These are phyloP conservation scores for Vanderwaltozyma verrucispora DNA, from an alignment of 805 yeast genomes.

Conservation along the genomic window DNA sequence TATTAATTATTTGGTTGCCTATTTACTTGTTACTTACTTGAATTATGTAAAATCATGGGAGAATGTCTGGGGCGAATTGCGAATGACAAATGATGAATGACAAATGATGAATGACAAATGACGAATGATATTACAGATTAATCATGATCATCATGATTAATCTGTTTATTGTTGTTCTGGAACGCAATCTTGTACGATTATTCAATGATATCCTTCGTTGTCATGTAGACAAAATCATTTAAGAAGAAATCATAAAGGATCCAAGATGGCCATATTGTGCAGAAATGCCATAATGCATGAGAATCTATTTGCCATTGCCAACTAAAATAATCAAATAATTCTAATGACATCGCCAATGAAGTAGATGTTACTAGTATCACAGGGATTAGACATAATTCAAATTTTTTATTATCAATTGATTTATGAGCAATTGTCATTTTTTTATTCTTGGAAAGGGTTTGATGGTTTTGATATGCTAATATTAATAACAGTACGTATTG, in stretches of 20 bases:
- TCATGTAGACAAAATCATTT: conserved; percentile 28
- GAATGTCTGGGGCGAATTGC: too few species aligned
- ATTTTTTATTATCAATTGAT: conserved; percentile 4
- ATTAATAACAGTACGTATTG: conserved; percentile 45
- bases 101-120: too few species aligned
- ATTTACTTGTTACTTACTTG: too few species aligned
- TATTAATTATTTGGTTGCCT: too few species aligned
- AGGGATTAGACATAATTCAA: conserved; percentile 35
- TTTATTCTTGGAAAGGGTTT: conserved; percentile 7
- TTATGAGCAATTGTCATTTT: conserved; percentile 1
- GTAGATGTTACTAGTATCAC: conserved; percentile 42
- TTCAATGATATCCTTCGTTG: not conserved
- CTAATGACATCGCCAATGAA: conserved; percentile 73
- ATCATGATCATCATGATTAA: too few species aligned
- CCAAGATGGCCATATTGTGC: conserved; percentile 73
- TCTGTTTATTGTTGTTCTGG: too few species aligned
- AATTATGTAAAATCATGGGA: too few species aligned
- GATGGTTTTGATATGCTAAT: conserved; percentile 27
- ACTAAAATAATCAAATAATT: conserved; percentile 82
- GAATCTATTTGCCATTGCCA: conserved; percentile 67
- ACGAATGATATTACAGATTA: too few species aligned
- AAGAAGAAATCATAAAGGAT: conserved; percentile 58
- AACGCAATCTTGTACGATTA: not conserved
- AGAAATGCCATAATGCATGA: conserved; percentile 88
- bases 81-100: too few species aligned